These are phyloP conservation scores for Penicillium malachiteum DNA, from an alignment of 495 filamentous ascomycete genomes.

Conservation along the genomic window DNA sequence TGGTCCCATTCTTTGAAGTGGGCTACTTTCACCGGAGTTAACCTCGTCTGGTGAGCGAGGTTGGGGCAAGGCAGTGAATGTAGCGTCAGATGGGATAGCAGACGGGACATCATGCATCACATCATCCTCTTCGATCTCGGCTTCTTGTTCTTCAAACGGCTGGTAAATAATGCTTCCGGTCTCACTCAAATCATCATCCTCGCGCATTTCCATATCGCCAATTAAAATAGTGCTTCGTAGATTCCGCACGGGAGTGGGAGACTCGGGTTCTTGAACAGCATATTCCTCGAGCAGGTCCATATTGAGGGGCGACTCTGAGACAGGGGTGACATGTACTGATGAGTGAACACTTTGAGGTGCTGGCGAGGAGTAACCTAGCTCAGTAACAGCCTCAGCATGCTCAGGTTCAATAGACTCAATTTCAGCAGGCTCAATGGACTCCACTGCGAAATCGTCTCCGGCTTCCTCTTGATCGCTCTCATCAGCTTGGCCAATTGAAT, in stretches of 20 bases:
- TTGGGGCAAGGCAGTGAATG: background rate
- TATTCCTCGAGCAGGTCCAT: background rate
- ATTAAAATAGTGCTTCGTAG: background rate
- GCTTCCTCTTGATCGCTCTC: background rate
- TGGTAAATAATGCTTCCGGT: background rate
- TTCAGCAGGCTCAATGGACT: background rate
- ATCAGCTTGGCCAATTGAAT: constrained; percentile 2
- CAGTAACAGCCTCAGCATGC: too few species aligned
- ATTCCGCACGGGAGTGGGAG: background rate
- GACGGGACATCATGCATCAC: constrained; percentile 23
- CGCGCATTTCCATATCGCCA: background rate
- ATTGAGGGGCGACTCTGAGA: constrained; percentile 6
- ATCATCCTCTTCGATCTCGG: constrained; percentile 14
- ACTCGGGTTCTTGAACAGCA: constrained; percentile 4
- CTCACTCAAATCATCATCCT: background rate
- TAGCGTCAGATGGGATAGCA: constrained; percentile 12
- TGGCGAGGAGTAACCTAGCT: background rate
- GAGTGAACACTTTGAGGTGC: background rate
- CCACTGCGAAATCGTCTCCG: background rate
- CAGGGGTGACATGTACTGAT: background rate
- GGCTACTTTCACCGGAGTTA: constrained; percentile 15
- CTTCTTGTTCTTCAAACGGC: constrained; percentile 16
- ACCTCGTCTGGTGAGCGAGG: constrained; percentile 19
- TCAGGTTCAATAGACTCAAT: background rate
- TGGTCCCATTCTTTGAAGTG: constrained; percentile 3